Conservation (phyloP, 2,329 filamentous ascomycete species). For the Alternaria infectoria region DNA sequence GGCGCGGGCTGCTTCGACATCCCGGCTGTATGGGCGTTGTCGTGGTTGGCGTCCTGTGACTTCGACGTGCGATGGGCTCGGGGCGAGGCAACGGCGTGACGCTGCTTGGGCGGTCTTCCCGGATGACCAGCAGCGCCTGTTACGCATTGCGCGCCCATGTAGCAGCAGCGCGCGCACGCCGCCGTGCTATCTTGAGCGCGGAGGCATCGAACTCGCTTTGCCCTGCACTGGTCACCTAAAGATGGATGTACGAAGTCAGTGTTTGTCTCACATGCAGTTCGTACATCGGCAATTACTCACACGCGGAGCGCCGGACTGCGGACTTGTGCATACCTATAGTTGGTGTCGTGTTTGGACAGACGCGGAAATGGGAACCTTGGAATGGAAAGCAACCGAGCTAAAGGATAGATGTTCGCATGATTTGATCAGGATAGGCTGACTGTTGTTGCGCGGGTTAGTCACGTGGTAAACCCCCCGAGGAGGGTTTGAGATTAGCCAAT, state of each 20-base stretch:
- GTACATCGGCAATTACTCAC: no score
- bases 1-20: background rate
- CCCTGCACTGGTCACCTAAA: background rate
- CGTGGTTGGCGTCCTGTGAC: background rate
- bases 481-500: background rate
- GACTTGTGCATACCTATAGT: background rate
- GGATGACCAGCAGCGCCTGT: background rate
- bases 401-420: background rate
- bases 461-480: background rate
- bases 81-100: background rate
- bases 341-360: background rate
- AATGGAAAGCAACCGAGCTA: background rate
- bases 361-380: background rate
- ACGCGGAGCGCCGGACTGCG: background rate
- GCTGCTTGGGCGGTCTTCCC: background rate
- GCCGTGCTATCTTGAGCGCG: background rate
- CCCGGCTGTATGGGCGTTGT: no score
- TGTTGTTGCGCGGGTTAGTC: background rate
- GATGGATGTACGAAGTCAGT: no score
- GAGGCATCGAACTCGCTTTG: conserved; percentile 1
- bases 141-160: conserved; percentile 12
- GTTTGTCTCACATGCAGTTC: no score
- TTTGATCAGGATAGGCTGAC: background rate
- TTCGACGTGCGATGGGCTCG: background rate
- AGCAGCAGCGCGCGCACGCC: background rate